Evolutionary conservation across 306 rosid genomes (phyloP).

Genomic region (Acmispon strigosus): DNA sequence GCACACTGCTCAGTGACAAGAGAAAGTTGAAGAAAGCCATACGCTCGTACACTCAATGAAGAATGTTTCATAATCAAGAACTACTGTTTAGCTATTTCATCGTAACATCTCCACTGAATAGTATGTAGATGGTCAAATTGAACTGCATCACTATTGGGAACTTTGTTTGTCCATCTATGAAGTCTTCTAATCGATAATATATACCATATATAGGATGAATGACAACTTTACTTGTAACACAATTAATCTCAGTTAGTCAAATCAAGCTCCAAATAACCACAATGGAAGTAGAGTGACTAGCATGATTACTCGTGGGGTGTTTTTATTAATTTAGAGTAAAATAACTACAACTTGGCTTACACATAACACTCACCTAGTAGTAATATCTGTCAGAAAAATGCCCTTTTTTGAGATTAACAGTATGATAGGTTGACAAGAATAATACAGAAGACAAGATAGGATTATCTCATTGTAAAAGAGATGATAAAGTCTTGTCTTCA

Average conservation of each 20-base stretch:
- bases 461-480: too few species aligned
- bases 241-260: not conserved
- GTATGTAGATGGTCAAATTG: not conserved
- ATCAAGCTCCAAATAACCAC: not conserved
- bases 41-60: not conserved
- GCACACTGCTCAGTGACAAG: not conserved
- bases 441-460: too few species aligned
- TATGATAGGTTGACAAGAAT: not conserved
- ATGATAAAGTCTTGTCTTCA: too few species aligned
- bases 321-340: not conserved
- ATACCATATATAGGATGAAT: not conserved
- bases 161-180: not conserved
- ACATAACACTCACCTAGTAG: not conserved
- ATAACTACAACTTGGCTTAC: not conserved
- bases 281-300: not conserved
- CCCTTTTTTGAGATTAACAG: not conserved
- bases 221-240: not conserved
- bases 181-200: not conserved
- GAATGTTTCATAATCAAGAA: not conserved
- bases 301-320: not conserved
- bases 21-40: not conserved
- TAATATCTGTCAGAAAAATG: not conserved
- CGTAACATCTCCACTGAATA: not conserved
- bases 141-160: not conserved
- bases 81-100: not conserved